Evolutionary conservation across 2,329 filamentous ascomycete species (phyloP).

Genomic region (Elsinoe necatrix): DNA sequence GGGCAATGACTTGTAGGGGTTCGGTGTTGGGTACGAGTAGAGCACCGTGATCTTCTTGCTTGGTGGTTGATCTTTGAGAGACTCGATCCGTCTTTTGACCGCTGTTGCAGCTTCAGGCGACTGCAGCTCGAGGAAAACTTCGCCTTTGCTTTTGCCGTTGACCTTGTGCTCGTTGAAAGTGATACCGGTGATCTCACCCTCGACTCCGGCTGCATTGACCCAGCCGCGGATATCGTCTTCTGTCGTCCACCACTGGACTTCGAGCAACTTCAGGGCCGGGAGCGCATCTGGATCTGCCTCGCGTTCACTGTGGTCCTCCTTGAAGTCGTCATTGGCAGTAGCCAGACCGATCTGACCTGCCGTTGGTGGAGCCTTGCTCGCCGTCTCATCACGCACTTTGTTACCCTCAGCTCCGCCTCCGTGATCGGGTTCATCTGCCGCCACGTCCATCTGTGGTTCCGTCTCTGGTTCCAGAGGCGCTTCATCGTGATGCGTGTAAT

Average conservation of each 20-base stretch:
- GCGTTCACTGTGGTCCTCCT: constrained; percentile 42
- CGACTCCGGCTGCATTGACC: constrained; percentile 68
- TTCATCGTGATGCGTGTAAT: constrained; percentile 21
- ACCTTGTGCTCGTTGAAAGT: constrained; percentile 99
- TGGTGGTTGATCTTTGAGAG: constrained; percentile 49
- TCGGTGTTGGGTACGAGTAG: constrained; percentile 68
- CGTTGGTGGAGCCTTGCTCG: constrained; percentile 22
- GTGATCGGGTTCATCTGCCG: neutral
- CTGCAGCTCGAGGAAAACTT: constrained; percentile 77
- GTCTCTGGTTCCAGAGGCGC: constrained; percentile 22
- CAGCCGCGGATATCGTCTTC: constrained; percentile 91
- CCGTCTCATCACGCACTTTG: constrained; percentile 19
- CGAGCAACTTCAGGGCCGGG: constrained; percentile 73
- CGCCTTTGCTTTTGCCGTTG: constrained; percentile 95
- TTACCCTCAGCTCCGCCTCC: constrained; percentile 19
- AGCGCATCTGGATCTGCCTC: constrained; percentile 51
- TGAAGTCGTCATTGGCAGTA: constrained; percentile 31
- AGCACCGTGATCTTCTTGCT: constrained; percentile 61
- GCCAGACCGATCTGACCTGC: neutral
- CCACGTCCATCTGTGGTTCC: constrained; percentile 12
- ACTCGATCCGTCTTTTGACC: constrained; percentile 72
- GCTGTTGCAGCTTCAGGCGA: constrained; percentile 79
- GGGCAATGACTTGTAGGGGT: constrained; percentile 83
- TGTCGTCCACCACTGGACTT: constrained; percentile 93
- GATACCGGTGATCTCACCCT: constrained; percentile 80